Percentiles rank a stretch among this genome's conserved stretches.
Evolutionary conservation across 2,329 filamentous ascomycete species (phyloP).

Genomic region (Microdochium trichocladiopsis): DNA sequence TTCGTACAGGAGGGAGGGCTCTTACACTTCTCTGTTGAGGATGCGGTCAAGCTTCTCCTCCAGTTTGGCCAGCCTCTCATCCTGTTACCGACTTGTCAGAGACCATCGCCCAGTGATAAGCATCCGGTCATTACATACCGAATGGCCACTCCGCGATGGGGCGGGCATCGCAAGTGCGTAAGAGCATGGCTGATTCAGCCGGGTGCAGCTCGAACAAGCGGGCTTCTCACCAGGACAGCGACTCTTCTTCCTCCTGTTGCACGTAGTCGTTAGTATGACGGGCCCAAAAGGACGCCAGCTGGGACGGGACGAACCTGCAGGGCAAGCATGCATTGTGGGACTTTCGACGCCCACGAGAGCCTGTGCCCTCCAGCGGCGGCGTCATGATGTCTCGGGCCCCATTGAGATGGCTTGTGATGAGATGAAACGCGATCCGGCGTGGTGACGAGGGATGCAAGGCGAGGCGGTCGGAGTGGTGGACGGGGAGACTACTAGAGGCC

Average conservation of each 20-base stretch:
- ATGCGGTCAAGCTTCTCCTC: conserved; percentile 46
- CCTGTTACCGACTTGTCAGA: conserved; percentile 21
- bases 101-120: too few species aligned
- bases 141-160: conserved; percentile 31
- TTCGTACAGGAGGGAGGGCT: conserved; percentile 6
- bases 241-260: conserved; percentile 37
- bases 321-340: conserved; percentile 37
- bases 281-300: background rate
- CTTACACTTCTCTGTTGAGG: conserved; percentile 31
- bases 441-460: too few species aligned
- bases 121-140: conserved; percentile 32
- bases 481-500: background rate
- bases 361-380: conserved; percentile 20
- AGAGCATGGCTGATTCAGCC: conserved; percentile 38
- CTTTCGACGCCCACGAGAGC: conserved; percentile 25
- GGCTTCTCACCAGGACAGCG: conserved; percentile 45
- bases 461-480: too few species aligned
- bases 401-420: background rate
- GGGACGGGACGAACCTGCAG: conserved; percentile 31
- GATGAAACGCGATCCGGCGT: too few species aligned
- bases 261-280: conserved; percentile 5
- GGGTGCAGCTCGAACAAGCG: conserved; percentile 40
- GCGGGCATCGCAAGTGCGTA: conserved; percentile 27
- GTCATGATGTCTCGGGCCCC: conserved; percentile 14
- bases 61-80: conserved; percentile 40